Evolutionary conservation across 2,329 filamentous ascomycete genomes (phyloP).

Genomic region (Dryadomyces quercus-mongolicae): DNA sequence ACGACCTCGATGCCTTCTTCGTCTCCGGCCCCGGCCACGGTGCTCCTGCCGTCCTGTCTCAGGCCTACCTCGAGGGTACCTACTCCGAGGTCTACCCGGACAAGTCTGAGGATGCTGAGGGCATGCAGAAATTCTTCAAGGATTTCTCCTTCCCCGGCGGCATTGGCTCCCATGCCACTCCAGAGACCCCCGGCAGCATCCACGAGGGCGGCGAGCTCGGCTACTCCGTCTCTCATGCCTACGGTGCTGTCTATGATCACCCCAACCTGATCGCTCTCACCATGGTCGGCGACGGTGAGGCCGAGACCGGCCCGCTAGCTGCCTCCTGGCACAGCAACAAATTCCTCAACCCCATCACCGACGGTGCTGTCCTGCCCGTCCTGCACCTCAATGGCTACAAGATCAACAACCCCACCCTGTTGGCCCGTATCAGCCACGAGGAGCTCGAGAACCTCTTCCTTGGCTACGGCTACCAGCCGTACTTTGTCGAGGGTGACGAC

Average conservation of each 20-base stretch:
- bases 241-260: constrained; percentile 64
- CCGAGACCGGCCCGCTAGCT: constrained; percentile 69
- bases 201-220: constrained; percentile 74
- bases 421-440: constrained; percentile 61
- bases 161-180: constrained; percentile 66
- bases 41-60: constrained; percentile 62
- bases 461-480: constrained; percentile 69
- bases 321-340: constrained; percentile 76
- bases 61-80: constrained; percentile 65
- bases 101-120: constrained; percentile 55
- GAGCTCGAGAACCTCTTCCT: constrained; percentile 58
- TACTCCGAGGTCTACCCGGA: constrained; percentile 70
- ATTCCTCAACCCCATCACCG: constrained; percentile 67
- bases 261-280: constrained; percentile 63
- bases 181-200: constrained; percentile 64
- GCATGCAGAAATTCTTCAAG: constrained; percentile 68
- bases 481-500: constrained; percentile 69
- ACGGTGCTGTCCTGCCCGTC: constrained; percentile 66
- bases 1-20: constrained; percentile 60
- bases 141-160: constrained; percentile 73
- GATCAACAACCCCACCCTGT: constrained; percentile 68
- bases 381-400: constrained; percentile 77
- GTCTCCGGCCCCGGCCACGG: constrained; percentile 69
- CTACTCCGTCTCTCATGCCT: constrained; percentile 71
- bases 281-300: constrained; percentile 70